Percentiles rank a stretch among this genome's conserved stretches.
Conservation (phyloP, 164 flowering plant species). For the Magnolia kwangsiensis region DNA sequence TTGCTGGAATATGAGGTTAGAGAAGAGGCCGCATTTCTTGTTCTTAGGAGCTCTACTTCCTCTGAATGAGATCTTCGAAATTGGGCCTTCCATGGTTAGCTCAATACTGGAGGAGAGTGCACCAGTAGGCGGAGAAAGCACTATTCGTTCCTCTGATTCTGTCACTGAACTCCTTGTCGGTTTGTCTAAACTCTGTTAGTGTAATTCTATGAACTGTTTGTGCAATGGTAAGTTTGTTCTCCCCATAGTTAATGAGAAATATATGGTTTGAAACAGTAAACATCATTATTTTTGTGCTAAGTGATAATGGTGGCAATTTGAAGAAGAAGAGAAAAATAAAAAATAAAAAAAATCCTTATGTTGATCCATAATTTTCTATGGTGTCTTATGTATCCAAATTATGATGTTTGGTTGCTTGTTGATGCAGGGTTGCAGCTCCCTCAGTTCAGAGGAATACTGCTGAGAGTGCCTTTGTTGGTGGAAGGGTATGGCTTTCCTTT, state of each 20-base stretch:
- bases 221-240: conserved; percentile 22
- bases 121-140: neutral
- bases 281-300: neutral
- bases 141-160: neutral
- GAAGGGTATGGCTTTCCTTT: conserved; percentile 37
- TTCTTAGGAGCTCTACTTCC: neutral
- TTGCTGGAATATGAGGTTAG: neutral
- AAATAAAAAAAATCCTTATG: neutral
- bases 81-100: neutral
- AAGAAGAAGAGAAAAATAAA: neutral
- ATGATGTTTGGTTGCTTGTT: conserved; percentile 15
- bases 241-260: neutral
- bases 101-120: neutral
- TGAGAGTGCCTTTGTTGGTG: conserved; percentile 33
- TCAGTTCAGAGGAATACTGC: conserved; percentile 28
- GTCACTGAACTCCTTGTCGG: conserved; percentile 13
- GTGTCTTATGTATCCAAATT: neutral
- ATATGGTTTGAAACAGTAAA: neutral
- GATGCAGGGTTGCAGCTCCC: conserved; percentile 46
- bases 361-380: neutral
- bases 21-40: neutral
- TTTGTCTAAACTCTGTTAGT: conserved; percentile 26
- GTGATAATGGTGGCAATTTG: neutral
- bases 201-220: neutral
- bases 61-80: conserved; percentile 4